phyloP scores from a whole-genome alignment of 2,329 filamentous ascomycete genomes.

The Monilinia fructigena region DNA sequence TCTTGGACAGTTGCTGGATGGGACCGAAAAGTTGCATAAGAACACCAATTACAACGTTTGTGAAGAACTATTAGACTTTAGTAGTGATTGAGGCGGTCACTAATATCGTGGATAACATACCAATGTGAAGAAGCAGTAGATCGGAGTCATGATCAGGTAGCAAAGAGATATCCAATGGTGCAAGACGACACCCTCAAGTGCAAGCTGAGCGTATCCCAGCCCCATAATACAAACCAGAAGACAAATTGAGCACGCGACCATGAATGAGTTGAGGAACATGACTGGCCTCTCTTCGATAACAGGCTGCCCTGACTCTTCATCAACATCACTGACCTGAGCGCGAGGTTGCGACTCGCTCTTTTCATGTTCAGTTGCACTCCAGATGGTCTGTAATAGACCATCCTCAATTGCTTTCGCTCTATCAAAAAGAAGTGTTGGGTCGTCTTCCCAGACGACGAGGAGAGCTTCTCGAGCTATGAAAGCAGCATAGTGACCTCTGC shows the following conservation, averaged over 20 bases:
- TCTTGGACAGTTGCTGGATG: conserved; percentile 67
- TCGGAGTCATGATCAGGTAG: conserved; percentile 63
- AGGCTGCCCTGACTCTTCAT: conserved; percentile 68
- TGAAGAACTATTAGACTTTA: conserved; percentile 56
- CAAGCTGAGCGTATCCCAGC: conserved; percentile 67
- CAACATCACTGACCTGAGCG: conserved; percentile 57
- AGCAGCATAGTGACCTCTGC: conserved; percentile 78
- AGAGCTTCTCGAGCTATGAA: conserved; percentile 71
- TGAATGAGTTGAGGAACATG: conserved; percentile 66
- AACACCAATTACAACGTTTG: conserved; percentile 73
- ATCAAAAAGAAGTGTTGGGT: conserved; percentile 66
- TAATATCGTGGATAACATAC: neutral
- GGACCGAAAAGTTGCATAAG: conserved; percentile 75
- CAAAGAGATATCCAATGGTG: conserved; percentile 60
- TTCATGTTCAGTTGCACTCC: conserved; percentile 59
- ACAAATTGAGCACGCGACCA: conserved; percentile 65
- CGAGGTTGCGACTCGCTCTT: conserved; percentile 52
- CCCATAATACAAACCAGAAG: conserved; percentile 66
- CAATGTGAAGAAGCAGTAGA: conserved; percentile 78
- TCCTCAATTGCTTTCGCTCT: conserved; percentile 72
- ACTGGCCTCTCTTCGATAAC: conserved; percentile 64
- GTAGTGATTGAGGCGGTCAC: neutral
- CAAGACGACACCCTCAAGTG: conserved; percentile 67
- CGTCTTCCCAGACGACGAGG: conserved; percentile 80
- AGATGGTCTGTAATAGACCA: conserved; percentile 75